Conservation (phyloP, 2,329 filamentous ascomycete species). For the Fusarium sp. region DNA sequence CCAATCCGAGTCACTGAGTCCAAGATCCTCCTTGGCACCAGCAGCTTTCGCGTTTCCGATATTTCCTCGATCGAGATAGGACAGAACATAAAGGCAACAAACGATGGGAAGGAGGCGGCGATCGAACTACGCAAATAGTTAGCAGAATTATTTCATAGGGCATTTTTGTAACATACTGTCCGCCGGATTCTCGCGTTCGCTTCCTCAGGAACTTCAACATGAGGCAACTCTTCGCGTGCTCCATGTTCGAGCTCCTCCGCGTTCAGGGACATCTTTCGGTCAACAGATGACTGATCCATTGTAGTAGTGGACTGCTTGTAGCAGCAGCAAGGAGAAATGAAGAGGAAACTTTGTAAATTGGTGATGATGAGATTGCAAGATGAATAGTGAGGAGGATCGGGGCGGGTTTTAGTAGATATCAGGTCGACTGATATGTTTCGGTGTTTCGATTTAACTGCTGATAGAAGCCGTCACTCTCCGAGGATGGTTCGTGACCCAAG, state of each 20-base stretch:
- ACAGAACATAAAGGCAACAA: slow-evolving; percentile 26
- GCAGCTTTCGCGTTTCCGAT: slow-evolving; percentile 27
- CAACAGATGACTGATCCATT: slow-evolving; percentile 3
- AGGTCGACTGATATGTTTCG: not conserved
- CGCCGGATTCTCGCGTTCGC: slow-evolving; percentile 7
- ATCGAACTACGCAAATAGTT: slow-evolving; percentile 9
- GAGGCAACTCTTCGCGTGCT: not conserved
- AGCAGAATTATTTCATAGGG: not conserved
- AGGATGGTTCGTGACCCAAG: not conserved
- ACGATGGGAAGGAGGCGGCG: slow-evolving; percentile 19
- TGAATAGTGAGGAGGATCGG: not conserved
- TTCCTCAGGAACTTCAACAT: not conserved
- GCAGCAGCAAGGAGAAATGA: not conserved
- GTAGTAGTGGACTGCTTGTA: not conserved
- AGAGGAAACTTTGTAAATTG: not conserved
- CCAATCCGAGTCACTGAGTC: slow-evolving; percentile 11
- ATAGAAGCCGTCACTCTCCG: slow-evolving; percentile 14
- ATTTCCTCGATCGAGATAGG: slow-evolving; percentile 30
- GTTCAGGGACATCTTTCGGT: slow-evolving; percentile 12
- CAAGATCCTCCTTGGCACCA: slow-evolving; percentile 20
- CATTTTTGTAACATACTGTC: not conserved
- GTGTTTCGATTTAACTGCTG: not conserved
- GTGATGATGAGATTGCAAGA: not conserved
- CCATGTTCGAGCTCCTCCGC: slow-evolving; percentile 18
- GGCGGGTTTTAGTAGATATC: not conserved